phyloP scores from a whole-genome alignment of 1,139 yeast genomes.

The Saccharomyces hybrid region DNA sequence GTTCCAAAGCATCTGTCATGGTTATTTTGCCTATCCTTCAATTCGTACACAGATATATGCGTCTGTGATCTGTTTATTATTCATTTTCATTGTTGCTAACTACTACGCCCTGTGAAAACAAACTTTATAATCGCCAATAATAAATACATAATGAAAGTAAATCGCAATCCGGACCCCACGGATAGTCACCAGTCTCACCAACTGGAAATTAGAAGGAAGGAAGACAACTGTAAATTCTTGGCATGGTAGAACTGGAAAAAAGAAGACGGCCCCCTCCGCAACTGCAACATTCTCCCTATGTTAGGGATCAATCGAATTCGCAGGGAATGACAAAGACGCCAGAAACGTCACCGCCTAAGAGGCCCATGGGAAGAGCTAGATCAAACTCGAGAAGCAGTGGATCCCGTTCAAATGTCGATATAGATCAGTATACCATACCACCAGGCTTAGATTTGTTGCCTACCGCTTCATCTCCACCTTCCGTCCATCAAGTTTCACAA shows the following conservation, averaged over 20 bases:
- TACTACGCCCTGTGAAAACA: not conserved
- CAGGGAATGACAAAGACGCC: constrained; percentile 1
- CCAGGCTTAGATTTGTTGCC: not conserved
- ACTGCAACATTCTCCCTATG: constrained; percentile 6
- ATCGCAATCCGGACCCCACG: not conserved
- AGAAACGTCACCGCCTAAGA: constrained; percentile 3
- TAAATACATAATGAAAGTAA: not conserved
- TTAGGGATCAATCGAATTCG: constrained; percentile 1
- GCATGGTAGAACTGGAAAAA: constrained; percentile 13
- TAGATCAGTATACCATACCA: constrained; percentile 3
- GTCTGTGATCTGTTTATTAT: not conserved
- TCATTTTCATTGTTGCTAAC: not conserved
- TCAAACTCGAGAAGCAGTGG: constrained; percentile 31
- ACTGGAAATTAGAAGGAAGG: not conserved
- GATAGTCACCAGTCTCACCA: not conserved
- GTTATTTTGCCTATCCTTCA: not conserved
- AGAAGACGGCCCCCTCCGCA: constrained; percentile 10
- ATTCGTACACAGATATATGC: not conserved
- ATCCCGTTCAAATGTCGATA: constrained; percentile 14
- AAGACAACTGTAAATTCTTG: not conserved
- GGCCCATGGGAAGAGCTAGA: constrained; percentile 19
- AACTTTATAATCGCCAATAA: not conserved
- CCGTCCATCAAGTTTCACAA: not conserved
- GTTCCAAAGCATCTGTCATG: constrained; percentile 21
- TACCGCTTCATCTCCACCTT: not conserved